Base-by-base conservation (phyloP, 139 green algal species). In the Chara braunii region DNA sequence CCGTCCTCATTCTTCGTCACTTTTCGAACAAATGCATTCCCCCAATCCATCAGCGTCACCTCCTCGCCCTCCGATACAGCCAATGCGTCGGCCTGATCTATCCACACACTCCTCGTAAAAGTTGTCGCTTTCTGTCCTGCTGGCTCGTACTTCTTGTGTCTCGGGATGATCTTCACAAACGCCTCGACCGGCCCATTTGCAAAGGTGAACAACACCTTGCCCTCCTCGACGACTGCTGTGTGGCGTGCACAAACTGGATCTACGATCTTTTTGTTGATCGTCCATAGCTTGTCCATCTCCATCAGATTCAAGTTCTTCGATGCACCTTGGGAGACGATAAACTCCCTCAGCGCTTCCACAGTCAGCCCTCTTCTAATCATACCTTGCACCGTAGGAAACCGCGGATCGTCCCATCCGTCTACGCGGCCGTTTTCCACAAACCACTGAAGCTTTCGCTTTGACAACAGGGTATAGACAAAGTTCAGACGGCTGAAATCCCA, bases 281-380 rank as follows among this genome's bases (percentile, higher is more conserved):
- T 82, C 94, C 94, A 99, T 35, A 99, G 86, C 84, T 98, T 98
- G 83, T 98, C 93, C 94, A 89, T 96, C 79, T 97, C 89, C 68
- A 88, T 75, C 4, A 79, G 75, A 57, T 83, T 87, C 28, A 90
- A 54, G 56, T 98, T 97, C 45, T 89, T 91, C 33, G 75, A 89
- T 22, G 92, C 91, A 7, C 93, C 93, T 82, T 98, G 68, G 18
- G 57, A 73, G 8, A 99, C 51, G 55, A 99, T 98, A 80, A 97
- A 99, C 78, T 98, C 91, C 30, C 78, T 78, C 11, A 84, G 56
- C 29, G 78, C 78, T 28, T 73, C 62, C 23, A 80, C 74, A 3
- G 67, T 78, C 59, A 94, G 68, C 24, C 90, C 90, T 23, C 89
- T 76, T 33, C 88, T 75, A 44, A 92, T 45, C 50, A 96, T 88